A percentile compares a stretch with the other conserved stretches of the same genome.
These are phyloP conservation scores for Arthroderma sp. DNA, from an alignment of 2,329 filamentous ascomycete species.

Conservation along the genomic window DNA sequence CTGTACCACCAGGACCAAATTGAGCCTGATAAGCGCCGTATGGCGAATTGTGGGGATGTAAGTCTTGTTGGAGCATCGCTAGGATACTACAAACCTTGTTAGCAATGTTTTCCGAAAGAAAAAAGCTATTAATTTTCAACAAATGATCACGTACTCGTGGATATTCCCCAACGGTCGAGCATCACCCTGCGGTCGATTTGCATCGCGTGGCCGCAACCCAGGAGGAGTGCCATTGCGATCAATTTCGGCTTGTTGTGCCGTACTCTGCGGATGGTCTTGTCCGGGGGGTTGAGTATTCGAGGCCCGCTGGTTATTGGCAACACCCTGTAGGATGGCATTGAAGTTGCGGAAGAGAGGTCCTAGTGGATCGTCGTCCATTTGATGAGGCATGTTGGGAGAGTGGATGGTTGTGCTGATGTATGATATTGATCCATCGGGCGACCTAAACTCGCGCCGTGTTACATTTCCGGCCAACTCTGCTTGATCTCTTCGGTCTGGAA, in stretches of 20 bases:
- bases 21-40: not conserved
- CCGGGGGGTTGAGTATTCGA: slow-evolving; percentile 17
- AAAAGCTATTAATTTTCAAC: not conserved
- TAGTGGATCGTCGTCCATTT: slow-evolving; percentile 16
- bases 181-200: slow-evolving; percentile 36
- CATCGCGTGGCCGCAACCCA: slow-evolving; percentile 38
- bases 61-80: too few relatives aligned
- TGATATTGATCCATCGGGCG: slow-evolving; percentile 33
- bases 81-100: too few relatives aligned
- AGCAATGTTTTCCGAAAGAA: not conserved
- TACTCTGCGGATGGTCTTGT: not conserved
- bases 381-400: slow-evolving; percentile 9
- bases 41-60: too few relatives aligned
- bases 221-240: not conserved
- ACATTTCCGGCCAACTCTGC: slow-evolving; percentile 15
- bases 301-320: slow-evolving; percentile 17
- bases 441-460: slow-evolving; percentile 29
- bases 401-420: slow-evolving; percentile 23
- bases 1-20: not conserved
- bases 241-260: not conserved
- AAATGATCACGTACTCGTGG: slow-evolving; percentile 29
- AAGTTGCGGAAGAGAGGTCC: slow-evolving; percentile 24
- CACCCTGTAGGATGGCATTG: slow-evolving; percentile 34
- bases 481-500: too few relatives aligned
- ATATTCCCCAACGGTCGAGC: slow-evolving; percentile 36